phyloP scores from a whole-genome alignment of 176 grass and related monocot genomes.

The Otatea glauca region DNA sequence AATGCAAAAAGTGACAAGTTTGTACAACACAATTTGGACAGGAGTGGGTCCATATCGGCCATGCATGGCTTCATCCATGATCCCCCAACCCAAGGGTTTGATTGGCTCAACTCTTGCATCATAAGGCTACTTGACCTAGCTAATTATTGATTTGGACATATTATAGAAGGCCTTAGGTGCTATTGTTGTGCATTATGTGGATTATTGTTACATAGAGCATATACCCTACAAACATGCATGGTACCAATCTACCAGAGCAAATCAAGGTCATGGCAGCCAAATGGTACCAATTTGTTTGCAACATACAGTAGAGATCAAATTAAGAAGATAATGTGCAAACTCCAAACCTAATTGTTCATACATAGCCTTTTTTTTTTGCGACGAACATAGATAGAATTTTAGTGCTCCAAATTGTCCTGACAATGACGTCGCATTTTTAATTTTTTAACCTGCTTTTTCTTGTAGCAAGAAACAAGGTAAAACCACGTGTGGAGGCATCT shows the following conservation, averaged over 20 bases:
- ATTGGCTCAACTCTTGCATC: neutral
- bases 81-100: neutral
- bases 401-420: slow-evolving; percentile 27
- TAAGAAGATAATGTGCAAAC: neutral
- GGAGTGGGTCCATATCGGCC: neutral
- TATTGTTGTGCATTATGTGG: neutral
- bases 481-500: slow-evolving; percentile 34
- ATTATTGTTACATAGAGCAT: neutral
- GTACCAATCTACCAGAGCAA: neutral
- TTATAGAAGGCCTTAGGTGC: neutral
- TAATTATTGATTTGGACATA: neutral
- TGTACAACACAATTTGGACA: neutral
- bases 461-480: slow-evolving; percentile 33
- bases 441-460: neutral
- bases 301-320: neutral
- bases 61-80: neutral
- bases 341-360: neutral
- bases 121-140: neutral
- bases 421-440: slow-evolving; percentile 24
- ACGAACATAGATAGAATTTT: neutral
- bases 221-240: neutral
- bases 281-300: neutral
- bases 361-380: neutral
- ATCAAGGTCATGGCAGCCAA: neutral
- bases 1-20: neutral